Evolutionary conservation across 257 asterid genomes (phyloP), one percentile per base, ranked within the genome.

Genomic region (Catharanthus roseus): DNA sequence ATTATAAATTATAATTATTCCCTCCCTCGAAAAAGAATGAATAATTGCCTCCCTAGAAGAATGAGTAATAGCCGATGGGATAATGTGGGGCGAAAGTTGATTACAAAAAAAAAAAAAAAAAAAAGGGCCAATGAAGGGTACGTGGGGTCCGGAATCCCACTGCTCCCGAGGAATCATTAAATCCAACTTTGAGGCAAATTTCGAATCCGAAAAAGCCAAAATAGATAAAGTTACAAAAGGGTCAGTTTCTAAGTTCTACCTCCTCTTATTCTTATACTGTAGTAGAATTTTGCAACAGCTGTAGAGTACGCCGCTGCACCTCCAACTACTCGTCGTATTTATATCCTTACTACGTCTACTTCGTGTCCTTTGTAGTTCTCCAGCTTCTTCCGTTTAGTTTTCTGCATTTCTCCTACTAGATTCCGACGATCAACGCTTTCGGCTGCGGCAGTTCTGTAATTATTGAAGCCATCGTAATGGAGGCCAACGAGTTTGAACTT

Each of bases 121-220:
- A 56, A 13, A 56, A 26, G 10, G 8, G 26, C 13, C 24, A 4
- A 28, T 49, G 50, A 15, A 26, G 24, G 9, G 34, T 38, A 60
- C 63, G 70, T 39, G 90, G 85, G 89, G 79, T 74, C 89, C 77
- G 45, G 82, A 13, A 80, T 63, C 84, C 84, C 81, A 80, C 86
- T 65, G 28, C 69, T 26, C 29, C 71, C 56, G 2, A 72, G 69
- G 86, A 86, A 82, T 75, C 86, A 86, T 90, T 83, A 78, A 88
- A 83, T 83, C 84, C 78, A 83, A 72, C 75, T 84, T 67, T 75
- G 79, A 77, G 84, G 69, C 74, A 70, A 55, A 71, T 78, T 90
- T 86, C 55, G 85, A 79, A 77, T 86, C 84, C 86, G 88, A 72
- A 85, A 89, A 83, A 86, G 78, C 70, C 84, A 55, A 76, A 68